Base-by-base conservation (phyloP, 176 grass and related monocot genomes). In the barley (Hordeum vulgare) region DNA sequence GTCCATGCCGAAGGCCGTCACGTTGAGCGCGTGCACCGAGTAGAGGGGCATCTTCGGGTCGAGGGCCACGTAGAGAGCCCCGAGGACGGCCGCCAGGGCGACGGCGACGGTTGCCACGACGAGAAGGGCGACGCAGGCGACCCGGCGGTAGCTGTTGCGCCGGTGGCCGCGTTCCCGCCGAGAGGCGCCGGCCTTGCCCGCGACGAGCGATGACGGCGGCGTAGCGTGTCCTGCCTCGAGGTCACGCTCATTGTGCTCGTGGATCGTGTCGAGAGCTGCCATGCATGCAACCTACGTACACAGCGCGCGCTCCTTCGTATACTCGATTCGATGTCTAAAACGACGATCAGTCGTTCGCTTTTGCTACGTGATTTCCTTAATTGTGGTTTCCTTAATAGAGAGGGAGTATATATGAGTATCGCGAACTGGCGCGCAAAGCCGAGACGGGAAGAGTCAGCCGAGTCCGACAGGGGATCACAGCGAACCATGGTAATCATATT, bases 21-120 rank as follows among this genome's bases (percentile, higher is more conserved):
- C 77, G n/a, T 21, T 34, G 6, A 91, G 33, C 76, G 61, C 51
- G 61, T 75, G 18, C 37, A 90, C 70, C 39, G 69, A 23, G 84
- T 87, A 90, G 1, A 33, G 61, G n/a, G 89, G 89, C 4, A 91
- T 62, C 76, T 87, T 91, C 37, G 89, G 85, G 62, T 87, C 76
- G 17, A 91, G 58, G 37, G 25, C 75, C 9, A 87, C 14, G 80
- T 90, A 90, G 8, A 80, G 58, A 1, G 13, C 24, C 5, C 33
- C 77, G 12, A 71, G 39, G 39, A 9, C 2, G n/a, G 39, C 68
- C 40, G 24, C 24, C n/a, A 84, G 66, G 23, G 58, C 51, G 41
- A 68, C 6, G 3, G 12, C 60, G 12, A 68, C 7, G 68, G 2
- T 31, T 29, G 41, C 4, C 2, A n/a, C 23, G 13, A 34, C 1